Conservation (phyloP, 805 yeast species). For the Saccharomyces mikatae region DNA sequence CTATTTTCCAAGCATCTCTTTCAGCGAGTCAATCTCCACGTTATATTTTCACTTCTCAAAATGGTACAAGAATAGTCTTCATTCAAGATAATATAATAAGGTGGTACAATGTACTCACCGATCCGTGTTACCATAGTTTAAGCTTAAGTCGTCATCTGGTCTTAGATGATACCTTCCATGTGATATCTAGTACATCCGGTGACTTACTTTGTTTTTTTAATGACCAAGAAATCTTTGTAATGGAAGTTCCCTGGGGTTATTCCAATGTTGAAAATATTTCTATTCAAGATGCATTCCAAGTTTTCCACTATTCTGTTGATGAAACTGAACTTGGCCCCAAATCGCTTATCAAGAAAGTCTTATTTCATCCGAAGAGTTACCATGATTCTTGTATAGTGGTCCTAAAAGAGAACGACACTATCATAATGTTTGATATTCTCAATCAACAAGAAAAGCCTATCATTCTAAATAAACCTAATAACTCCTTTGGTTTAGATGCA, state of each 20-base stretch:
- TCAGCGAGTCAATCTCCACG: slow-evolving; percentile 4
- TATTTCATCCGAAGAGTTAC: slow-evolving; percentile 36
- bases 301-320: background rate
- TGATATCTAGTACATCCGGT: slow-evolving; percentile 13
- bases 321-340: background rate
- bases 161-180: slow-evolving; percentile 6
- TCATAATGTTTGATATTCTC: slow-evolving; percentile 15
- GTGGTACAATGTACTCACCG: slow-evolving; percentile 11
- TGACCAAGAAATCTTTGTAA: slow-evolving; percentile 11
- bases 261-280: slow-evolving; percentile 1
- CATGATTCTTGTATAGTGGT: slow-evolving; percentile 19
- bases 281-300: slow-evolving; percentile 6
- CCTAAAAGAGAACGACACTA: slow-evolving; percentile 19
- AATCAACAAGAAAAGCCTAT: background rate
- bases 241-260: slow-evolving; percentile 25
- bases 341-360: slow-evolving; percentile 32
- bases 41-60: slow-evolving; percentile 12
- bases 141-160: background rate
- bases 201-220: slow-evolving; percentile 17
- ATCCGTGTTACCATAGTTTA: background rate
- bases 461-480: slow-evolving; percentile 4
- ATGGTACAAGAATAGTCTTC: slow-evolving; percentile 14
- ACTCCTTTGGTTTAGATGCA: slow-evolving; percentile 18
- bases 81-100: slow-evolving; percentile 13
- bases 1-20: slow-evolving; percentile 3